Percentiles rank a stretch among this genome's conserved stretches.
Conservation (phyloP, 1,139 yeast species). For the Geotrichum citri-aurantii region DNA sequence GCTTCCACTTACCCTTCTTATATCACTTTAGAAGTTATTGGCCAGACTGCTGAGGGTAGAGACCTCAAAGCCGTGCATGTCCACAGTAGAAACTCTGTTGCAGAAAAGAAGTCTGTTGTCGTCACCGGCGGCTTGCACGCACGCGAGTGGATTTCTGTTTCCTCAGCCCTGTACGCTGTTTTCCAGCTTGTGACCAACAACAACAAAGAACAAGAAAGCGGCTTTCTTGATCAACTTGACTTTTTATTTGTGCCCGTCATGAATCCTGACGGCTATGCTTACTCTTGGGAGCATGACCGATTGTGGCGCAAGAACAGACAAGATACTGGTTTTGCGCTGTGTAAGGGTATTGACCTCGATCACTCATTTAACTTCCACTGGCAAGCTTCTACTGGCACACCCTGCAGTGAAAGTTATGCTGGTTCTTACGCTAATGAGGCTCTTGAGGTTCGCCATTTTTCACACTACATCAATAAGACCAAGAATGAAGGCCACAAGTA, state of each 20-base stretch:
- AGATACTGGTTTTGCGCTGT: conserved; percentile 56
- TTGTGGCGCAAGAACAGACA: conserved; percentile 90
- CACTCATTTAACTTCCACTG: conserved; percentile 78
- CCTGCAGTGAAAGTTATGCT: conserved; percentile 58
- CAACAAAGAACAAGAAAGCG: conserved; percentile 26
- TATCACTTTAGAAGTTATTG: conserved; percentile 58
- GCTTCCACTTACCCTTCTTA: conserved; percentile 51
- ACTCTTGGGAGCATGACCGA: conserved; percentile 73
- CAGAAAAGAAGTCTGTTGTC: conserved; percentile 61
- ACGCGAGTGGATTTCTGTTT: conserved; percentile 81
- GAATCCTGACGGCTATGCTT: conserved; percentile 88
- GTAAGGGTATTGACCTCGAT: conserved; percentile 82
- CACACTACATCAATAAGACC: conserved; percentile 53
- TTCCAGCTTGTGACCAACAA: conserved; percentile 49
- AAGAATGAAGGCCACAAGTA: conserved; percentile 50
- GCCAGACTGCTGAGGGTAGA: conserved; percentile 69
- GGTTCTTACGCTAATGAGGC: conserved; percentile 79
- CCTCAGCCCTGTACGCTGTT: conserved; percentile 60
- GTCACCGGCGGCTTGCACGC: conserved; percentile 85
- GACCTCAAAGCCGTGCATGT: conserved; percentile 62
- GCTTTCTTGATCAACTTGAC: conserved; percentile 47
- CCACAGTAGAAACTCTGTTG: conserved; percentile 39
- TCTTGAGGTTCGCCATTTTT: conserved; percentile 60
- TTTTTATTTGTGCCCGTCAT: conserved; percentile 74
- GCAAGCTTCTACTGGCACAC: conserved; percentile 51